A percentile compares a stretch with the other conserved stretches of the same genome.
Conservation (phyloP, 768 basidiomycete genomes). For the Tulasnella sp. region DNA sequence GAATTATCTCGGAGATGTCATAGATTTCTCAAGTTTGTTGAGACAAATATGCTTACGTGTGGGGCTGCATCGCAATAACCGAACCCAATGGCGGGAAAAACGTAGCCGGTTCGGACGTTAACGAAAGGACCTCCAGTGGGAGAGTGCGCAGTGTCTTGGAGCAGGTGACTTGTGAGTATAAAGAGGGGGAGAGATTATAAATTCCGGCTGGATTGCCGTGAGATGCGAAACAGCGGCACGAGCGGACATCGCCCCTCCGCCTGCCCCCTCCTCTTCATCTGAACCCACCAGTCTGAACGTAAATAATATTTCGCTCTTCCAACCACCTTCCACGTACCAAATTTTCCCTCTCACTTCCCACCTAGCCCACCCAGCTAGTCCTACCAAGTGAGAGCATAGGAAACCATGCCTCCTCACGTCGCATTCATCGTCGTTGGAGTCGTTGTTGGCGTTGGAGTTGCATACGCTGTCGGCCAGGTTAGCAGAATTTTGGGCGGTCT, state of each 20-base stretch:
- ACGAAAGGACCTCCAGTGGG: not conserved
- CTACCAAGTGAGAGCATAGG: not conserved
- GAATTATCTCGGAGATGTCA: no score
- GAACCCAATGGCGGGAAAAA: not conserved
- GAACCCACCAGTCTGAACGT: not conserved
- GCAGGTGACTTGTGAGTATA: not conserved
- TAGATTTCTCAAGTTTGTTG: no score
- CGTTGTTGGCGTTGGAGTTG: slow-evolving; percentile 9
- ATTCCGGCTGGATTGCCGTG: not conserved
- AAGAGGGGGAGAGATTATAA: not conserved
- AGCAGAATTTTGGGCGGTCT: not conserved
- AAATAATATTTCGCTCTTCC: not conserved
- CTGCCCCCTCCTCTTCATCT: not conserved
- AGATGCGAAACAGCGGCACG: slow-evolving; percentile 1
- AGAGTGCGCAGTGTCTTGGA: not conserved
- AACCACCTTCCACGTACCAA: not conserved
- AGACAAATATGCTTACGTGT: not conserved
- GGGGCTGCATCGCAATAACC: not conserved
- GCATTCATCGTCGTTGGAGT: not conserved
- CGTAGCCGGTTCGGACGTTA: not conserved
- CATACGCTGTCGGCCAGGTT: not conserved
- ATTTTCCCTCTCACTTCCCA: not conserved
- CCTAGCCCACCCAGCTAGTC: not conserved
- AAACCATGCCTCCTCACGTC: not conserved
- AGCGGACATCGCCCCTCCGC: not conserved